These are phyloP conservation scores for Trypanosoma cruzi DNA, from an alignment of 208 protist genomes.

Conservation along the genomic window DNA sequence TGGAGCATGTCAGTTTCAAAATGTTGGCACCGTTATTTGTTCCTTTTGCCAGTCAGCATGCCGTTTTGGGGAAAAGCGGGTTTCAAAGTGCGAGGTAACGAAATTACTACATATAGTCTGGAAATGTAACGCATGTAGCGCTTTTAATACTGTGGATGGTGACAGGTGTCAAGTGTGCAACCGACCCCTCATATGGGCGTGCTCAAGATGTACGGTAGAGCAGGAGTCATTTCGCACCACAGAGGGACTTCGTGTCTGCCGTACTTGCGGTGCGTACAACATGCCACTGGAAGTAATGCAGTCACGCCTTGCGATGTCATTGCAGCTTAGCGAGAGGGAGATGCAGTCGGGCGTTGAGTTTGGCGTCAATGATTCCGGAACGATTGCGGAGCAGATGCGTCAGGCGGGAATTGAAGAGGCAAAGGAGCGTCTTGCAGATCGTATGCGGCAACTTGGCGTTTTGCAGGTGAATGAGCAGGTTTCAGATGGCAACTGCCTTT, in stretches of 20 bases:
- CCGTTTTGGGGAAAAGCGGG: not conserved
- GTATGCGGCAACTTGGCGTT: conserved; percentile 44
- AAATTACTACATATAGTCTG: conserved; percentile 59
- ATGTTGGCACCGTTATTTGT: conserved; percentile 39
- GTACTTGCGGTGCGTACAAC: conserved; percentile 60
- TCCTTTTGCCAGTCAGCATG: conserved; percentile 26
- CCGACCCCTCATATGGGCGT: conserved; percentile 57
- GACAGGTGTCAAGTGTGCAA: conserved; percentile 54
- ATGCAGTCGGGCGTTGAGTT: conserved; percentile 43
- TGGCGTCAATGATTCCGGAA: conserved; percentile 77
- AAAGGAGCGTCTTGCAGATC: conserved; percentile 39
- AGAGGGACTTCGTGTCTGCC: conserved; percentile 70
- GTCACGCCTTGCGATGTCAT: not conserved
- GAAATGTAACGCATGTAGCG: conserved; percentile 53
- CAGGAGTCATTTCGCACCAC: conserved; percentile 37
- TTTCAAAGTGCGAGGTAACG: conserved; percentile 35
- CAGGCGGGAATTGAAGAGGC: conserved; percentile 60
- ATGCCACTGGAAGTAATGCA: conserved; percentile 66
- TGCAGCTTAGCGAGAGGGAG: conserved; percentile 16
- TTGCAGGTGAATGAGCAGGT: conserved; percentile 44
- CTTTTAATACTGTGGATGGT: conserved; percentile 60
- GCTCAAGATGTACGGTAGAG: conserved; percentile 59
- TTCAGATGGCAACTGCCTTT: conserved; percentile 86
- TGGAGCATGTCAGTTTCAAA: conserved; percentile 43
- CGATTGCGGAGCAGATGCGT: conserved; percentile 52